Percentiles rank a stretch among this genome's conserved stretches.
Conservation (phyloP, 2,329 filamentous ascomycete genomes). For the Dothiorella sarmentorum region DNA sequence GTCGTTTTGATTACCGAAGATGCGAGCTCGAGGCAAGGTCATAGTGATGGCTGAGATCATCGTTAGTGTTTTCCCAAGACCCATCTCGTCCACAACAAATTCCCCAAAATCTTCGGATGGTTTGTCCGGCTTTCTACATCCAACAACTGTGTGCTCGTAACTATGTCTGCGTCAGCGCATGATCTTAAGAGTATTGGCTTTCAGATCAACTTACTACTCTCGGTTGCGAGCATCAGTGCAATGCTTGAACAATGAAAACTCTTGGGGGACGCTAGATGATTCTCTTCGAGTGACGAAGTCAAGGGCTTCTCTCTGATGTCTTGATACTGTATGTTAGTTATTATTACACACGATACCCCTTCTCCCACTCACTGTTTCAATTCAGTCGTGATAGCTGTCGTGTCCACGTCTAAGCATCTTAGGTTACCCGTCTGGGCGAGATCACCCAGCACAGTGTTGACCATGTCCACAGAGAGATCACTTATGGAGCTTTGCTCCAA, state of each 20-base stretch:
- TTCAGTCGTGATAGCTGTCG: neutral
- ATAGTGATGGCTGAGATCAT: conserved; percentile 44
- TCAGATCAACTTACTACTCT: neutral
- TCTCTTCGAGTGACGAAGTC: conserved; percentile 12
- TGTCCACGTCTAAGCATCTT: neutral
- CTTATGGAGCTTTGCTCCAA: neutral
- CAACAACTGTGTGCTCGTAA: neutral
- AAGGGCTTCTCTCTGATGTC: conserved; percentile 13
- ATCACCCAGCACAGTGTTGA: neutral
- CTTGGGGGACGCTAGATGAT: neutral
- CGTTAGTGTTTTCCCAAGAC: conserved; percentile 54
- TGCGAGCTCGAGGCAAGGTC: conserved; percentile 27
- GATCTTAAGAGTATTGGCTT: too few species aligned
- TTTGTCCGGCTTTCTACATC: neutral
- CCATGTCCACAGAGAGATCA: neutral
- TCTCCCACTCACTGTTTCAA: neutral
- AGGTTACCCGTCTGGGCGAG: neutral
- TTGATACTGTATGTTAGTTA: too few species aligned
- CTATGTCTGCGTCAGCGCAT: too few species aligned
- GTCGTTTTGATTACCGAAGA: too few species aligned
- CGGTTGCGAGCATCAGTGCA: neutral
- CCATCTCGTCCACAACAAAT: conserved; percentile 57
- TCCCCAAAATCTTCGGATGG: conserved; percentile 33
- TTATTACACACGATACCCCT: too few species aligned
- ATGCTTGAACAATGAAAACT: conserved; percentile 5